Conservation (phyloP, 768 basidiomycete genomes). For the Kwoniella bestiolae region DNA sequence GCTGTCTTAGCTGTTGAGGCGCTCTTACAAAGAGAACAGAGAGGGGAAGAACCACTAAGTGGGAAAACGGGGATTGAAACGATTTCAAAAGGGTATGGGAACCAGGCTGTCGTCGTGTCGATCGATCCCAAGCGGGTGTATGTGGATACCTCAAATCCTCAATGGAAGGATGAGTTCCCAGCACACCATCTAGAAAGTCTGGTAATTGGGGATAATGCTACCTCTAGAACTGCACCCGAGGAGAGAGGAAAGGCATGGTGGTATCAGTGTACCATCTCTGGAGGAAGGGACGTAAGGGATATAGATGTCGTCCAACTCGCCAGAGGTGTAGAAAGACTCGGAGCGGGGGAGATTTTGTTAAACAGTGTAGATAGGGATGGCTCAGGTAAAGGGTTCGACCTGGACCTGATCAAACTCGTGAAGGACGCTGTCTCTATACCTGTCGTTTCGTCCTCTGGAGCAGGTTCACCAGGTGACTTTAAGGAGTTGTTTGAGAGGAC, state of each 20-base stretch:
- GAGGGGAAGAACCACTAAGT: slow-evolving; percentile 59
- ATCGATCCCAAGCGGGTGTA: slow-evolving; percentile 89
- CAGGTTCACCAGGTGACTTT: slow-evolving; percentile 81
- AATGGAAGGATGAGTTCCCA: slow-evolving; percentile 52
- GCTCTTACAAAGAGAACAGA: slow-evolving; percentile 59
- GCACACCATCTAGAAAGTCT: slow-evolving; percentile 62
- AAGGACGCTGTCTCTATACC: slow-evolving; percentile 80
- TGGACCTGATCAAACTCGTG: slow-evolving; percentile 77
- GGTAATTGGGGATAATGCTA: slow-evolving; percentile 52
- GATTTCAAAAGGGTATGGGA: slow-evolving; percentile 85
- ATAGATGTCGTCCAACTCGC: slow-evolving; percentile 91
- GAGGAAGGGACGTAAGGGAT: slow-evolving; percentile 80
- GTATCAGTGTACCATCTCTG: slow-evolving; percentile 98
- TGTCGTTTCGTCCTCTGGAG: slow-evolving; percentile 92
- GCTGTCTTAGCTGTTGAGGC: slow-evolving; percentile 93
- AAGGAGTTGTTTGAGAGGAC: slow-evolving; percentile 81
- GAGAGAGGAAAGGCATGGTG: slow-evolving; percentile 85
- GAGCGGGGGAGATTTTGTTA: slow-evolving; percentile 91
- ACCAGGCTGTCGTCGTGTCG: slow-evolving; percentile 97
- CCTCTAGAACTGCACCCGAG: slow-evolving; percentile 59
- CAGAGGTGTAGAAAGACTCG: slow-evolving; percentile 82
- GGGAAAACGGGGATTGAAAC: slow-evolving; percentile 89
- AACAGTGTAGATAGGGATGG: slow-evolving; percentile 98
- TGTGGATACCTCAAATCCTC: slow-evolving; percentile 63
- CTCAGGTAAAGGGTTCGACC: slow-evolving; percentile 87